These are phyloP conservation scores for Elsinoe arachidis DNA, from an alignment of 2,329 filamentous ascomycete species.

Conservation along the genomic window DNA sequence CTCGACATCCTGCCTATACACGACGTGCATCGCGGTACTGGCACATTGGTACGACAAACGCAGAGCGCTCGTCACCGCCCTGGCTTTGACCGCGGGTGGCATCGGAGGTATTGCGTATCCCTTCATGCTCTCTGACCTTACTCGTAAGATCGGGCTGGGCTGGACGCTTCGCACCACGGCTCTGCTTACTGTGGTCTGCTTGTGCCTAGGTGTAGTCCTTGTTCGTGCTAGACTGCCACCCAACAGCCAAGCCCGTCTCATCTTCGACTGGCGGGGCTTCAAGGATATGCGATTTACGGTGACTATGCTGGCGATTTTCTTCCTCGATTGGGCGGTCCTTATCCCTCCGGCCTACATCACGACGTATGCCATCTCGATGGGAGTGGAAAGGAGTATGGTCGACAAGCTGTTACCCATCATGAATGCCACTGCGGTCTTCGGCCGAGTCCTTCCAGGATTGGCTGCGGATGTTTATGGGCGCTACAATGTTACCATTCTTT, in stretches of 20 bases:
- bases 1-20: constrained; percentile 70
- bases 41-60: constrained; percentile 51
- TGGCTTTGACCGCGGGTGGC: neutral
- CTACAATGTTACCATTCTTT: constrained; percentile 46
- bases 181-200: constrained; percentile 53
- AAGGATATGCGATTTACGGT: constrained; percentile 28
- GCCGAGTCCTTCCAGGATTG: constrained; percentile 47
- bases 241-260: neutral
- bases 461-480: constrained; percentile 46
- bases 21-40: constrained; percentile 66
- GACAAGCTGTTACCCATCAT: constrained; percentile 48
- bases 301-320: constrained; percentile 34
- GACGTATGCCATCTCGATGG: constrained; percentile 37
- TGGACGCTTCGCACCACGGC: constrained; percentile 51
- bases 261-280: constrained; percentile 30
- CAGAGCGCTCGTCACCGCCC: neutral
- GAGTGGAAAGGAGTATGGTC: constrained; percentile 41
- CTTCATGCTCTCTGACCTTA: constrained; percentile 51
- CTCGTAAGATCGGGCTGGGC: constrained; percentile 44
- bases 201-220: constrained; percentile 45
- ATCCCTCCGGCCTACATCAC: constrained; percentile 46
- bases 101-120: constrained; percentile 51
- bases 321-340: constrained; percentile 56
- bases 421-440: constrained; percentile 43
- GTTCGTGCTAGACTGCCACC: constrained; percentile 42